phyloP scores from a whole-genome alignment of 78 protist genomes.

The Protostelium mycophagum region DNA sequence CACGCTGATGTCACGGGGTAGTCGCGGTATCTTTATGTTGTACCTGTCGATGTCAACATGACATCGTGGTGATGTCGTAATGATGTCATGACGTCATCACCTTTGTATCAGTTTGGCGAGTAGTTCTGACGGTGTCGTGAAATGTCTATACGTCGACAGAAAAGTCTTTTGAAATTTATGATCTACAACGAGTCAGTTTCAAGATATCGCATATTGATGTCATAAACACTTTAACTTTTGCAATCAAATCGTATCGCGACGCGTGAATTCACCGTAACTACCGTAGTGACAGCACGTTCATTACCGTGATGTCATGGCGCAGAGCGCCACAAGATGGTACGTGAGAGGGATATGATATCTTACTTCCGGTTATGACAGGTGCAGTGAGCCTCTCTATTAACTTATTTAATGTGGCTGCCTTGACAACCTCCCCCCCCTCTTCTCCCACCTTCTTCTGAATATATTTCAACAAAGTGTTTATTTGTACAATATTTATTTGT shows the following conservation, averaged over 20 bases:
- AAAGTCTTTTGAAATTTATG: constrained; percentile 49
- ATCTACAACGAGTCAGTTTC: constrained; percentile 18
- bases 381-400: constrained; percentile 50
- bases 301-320: no score
- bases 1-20: not conserved
- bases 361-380: not conserved
- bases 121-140: constrained; percentile 56
- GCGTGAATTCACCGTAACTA: no score
- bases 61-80: not conserved
- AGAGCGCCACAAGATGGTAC: no score
- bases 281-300: no score
- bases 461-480: no score
- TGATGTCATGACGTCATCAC: no score
- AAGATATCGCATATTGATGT: no score
- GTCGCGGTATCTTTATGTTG: not conserved
- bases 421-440: constrained; percentile 58
- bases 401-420: constrained; percentile 51
- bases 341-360: no score
- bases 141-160: constrained; percentile 56
- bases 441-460: constrained; percentile 11
- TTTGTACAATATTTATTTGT: no score
- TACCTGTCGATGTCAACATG: not conserved
- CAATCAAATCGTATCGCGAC: no score
- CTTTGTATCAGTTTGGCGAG: constrained; percentile 52
- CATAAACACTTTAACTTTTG: no score